A percentile compares a stretch with the other conserved stretches of the same genome.
Conservation (phyloP, 768 basidiomycete species). For the Kwoniella bestiolae region DNA sequence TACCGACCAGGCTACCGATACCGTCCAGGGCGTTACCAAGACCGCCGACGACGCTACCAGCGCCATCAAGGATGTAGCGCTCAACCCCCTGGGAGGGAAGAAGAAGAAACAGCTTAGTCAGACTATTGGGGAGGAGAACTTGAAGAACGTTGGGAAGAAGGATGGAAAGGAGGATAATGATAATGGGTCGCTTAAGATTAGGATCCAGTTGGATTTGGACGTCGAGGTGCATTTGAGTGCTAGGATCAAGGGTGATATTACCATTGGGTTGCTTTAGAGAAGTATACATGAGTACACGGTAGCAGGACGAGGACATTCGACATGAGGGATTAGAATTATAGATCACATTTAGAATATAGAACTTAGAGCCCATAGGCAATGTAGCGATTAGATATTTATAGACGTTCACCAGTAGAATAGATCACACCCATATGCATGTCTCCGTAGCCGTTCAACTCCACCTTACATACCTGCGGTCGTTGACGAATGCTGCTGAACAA, state of each 20-base stretch:
- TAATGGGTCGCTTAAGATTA: constrained; percentile 4
- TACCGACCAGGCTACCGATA: not conserved
- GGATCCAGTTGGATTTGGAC: constrained; percentile 19
- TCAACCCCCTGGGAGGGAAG: constrained; percentile 1
- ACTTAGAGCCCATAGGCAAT: not conserved
- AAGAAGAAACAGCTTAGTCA: not conserved
- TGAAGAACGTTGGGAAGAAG: not conserved
- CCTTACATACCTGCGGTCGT: too few relatives aligned
- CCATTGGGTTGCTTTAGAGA: constrained; percentile 17
- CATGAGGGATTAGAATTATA: too few relatives aligned
- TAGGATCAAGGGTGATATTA: constrained; percentile 22
- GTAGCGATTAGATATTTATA: not conserved
- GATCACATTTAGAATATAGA: too few relatives aligned
- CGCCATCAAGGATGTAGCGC: not conserved
- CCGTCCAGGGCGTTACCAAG: not conserved
- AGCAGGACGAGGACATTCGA: too few relatives aligned
- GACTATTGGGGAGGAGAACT: not conserved
- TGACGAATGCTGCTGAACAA: not conserved
- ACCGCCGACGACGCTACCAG: not conserved
- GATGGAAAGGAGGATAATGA: constrained; percentile 3
- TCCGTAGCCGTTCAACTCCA: too few relatives aligned
- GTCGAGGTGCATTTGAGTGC: constrained; percentile 16
- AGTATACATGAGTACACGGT: not conserved
- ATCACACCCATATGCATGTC: not conserved
- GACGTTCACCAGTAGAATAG: too few relatives aligned